Base-by-base conservation (phyloP, 129 eudicot species). In the Deinandra increscens region DNA sequence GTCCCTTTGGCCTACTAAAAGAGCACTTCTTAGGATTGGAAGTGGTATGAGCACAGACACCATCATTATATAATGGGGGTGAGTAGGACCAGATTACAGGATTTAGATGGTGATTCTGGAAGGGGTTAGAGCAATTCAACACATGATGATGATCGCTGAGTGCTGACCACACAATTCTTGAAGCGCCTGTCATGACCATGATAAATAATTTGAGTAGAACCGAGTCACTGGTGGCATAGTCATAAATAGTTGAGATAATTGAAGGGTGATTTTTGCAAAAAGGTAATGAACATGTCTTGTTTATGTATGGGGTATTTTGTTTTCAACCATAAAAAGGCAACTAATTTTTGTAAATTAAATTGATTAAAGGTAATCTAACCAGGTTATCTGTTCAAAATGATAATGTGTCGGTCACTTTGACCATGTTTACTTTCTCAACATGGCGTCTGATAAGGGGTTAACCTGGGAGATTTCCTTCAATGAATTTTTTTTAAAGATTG, bases 71-170 rank as follows among this genome's bases (percentile, higher is more conserved):
- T 56, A 70, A 71, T 42, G 82, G 81, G 26, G 77, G 79, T 20
- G 85, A 76, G 66, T 60, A 76, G 56, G 87, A 36, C 85, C 83
- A 76, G 64, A 64, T 64, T 56, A 74, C 45, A 58, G 82, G 86
- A 59, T 71, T 77, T 59, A 64, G 55, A 43, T 77, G 83, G 79
- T 73, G 81, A 41, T 59, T 74, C 64, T 82, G 79, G 48, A 68
- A 64, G 50, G 83, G 65, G 50, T 77, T 77, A 37, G 84, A 81
- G 44, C 71, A 78, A 68, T 69, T 78, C 61, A 64, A 58, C 38
- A 48, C 34, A 64, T 64, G 71, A 17, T 68, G 69, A 65, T 51
- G 75, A 64, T 70, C 80, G 44, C 75, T 50, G 31, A 72, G 77
- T 18, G 33, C 60, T 61, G 72, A 71, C 48, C 64, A 51, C 1